Conservation (phyloP, 2,329 filamentous ascomycete species). For the Chrysoporthe austroafricana region DNA sequence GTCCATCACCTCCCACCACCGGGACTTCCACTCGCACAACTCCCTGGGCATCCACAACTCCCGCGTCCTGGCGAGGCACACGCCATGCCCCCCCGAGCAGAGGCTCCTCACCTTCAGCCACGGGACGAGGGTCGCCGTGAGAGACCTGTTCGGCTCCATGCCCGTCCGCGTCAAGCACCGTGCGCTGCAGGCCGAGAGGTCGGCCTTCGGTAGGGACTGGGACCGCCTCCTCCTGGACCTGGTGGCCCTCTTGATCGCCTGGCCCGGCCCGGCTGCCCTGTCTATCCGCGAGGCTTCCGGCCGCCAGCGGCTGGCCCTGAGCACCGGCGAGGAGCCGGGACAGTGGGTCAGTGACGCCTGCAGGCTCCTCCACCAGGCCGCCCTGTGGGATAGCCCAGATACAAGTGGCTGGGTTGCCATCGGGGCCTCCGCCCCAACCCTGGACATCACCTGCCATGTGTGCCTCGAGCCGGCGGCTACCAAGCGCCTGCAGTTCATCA, state of each 20-base stretch:
- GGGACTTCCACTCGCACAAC: slow-evolving; percentile 62
- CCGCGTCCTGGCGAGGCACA: slow-evolving; percentile 64
- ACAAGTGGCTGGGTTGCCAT: slow-evolving; percentile 69
- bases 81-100: slow-evolving; percentile 63
- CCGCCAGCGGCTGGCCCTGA: slow-evolving; percentile 44
- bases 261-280: slow-evolving; percentile 60
- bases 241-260: slow-evolving; percentile 71
- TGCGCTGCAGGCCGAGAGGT: slow-evolving; percentile 54
- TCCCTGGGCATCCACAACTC: slow-evolving; percentile 73
- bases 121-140: slow-evolving; percentile 77
- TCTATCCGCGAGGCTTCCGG: slow-evolving; percentile 56
- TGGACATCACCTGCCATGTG: slow-evolving; percentile 72
- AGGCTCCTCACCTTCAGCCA: slow-evolving; percentile 58
- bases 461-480: slow-evolving; percentile 72
- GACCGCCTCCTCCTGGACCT: slow-evolving; percentile 62
- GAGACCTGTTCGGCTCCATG: slow-evolving; percentile 86
- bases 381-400: slow-evolving; percentile 59
- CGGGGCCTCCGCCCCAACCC: slow-evolving; percentile 63
- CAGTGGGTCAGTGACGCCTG: slow-evolving; percentile 19
- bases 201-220: slow-evolving; percentile 66
- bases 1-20: slow-evolving; percentile 73
- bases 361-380: slow-evolving; percentile 67
- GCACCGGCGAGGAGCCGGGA: slow-evolving; percentile 14
- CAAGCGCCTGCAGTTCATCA: slow-evolving; percentile 79
- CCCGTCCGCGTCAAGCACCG: slow-evolving; percentile 88